Base-by-base conservation (phyloP, 352 stramenopile species). In the Phytophthora boehmeriae region DNA sequence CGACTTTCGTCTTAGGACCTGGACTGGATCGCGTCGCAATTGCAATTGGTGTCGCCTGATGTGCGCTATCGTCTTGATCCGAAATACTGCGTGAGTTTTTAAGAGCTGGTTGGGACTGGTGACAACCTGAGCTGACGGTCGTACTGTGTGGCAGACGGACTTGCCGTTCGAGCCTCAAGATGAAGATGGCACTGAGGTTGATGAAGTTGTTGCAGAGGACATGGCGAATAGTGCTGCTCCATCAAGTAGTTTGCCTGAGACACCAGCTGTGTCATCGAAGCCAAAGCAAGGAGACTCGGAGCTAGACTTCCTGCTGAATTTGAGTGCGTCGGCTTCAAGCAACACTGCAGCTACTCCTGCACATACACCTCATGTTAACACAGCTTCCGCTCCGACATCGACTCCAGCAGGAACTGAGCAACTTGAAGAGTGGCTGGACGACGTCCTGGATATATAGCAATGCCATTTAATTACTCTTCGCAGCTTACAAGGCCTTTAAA, bases 401-500 rank as follows among this genome's bases (percentile, higher is more conserved):
- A 69, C 60, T 35, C 28, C 55, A 9, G 23, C 58, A 17, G 41
- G 60, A 49, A 59, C 59, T 2, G 62, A 86, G 5, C 67, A 90
- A 28, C 67, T 90, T 8, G 83, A 92, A 62, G 78, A 88, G 3
- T 92, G 83, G 83, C 66, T 92, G 16, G 83, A 92, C 45, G 78
- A 89, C 35, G 68, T 92, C 4, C 53, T 92, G 27, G 80, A 69
- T 42, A 66, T 59, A 36, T 71, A 66, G 32, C 23, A 55, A 28
- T 54, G 34, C 41, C 36, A 50, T 46, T 27, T 39, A 61, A 63
- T 23, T 45, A 53, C 25, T 17, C 27, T 48, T 16, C 28, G 30
- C 34, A 53, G 41, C 8, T 9, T 44, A 38, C 14, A 11, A 41
- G 53, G 38, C 44, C 44, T n/a, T 23, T 54, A 60, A 28, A 36